phyloP scores from a whole-genome alignment of 306 rosid genomes.

The Castanea mollissima region DNA sequence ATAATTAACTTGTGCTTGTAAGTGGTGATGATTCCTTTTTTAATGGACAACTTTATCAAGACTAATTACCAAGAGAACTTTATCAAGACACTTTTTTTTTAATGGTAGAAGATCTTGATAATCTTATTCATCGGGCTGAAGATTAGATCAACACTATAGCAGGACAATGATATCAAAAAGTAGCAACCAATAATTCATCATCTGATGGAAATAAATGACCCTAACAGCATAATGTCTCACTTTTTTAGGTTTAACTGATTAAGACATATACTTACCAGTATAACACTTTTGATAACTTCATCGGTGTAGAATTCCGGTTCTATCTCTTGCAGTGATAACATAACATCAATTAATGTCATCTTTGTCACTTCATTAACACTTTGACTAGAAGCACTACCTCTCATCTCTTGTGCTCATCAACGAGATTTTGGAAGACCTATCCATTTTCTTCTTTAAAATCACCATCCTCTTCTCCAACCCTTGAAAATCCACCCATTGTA shows the following conservation, averaged over 20 bases:
- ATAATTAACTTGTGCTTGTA: too few relatives aligned
- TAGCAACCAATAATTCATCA: not conserved
- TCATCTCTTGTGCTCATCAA: constrained; percentile 8
- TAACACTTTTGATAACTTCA: constrained; percentile 21
- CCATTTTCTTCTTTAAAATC: constrained; percentile 8
- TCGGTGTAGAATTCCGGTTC: constrained; percentile 13
- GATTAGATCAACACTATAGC: too few relatives aligned
- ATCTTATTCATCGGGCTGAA: too few relatives aligned
- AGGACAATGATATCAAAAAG: not conserved
- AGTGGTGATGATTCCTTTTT: too few relatives aligned
- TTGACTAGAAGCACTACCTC: not conserved
- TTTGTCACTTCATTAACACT: not conserved
- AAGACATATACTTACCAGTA: constrained; percentile 8
- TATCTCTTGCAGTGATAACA: constrained; percentile 21
- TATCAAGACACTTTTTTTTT: too few relatives aligned
- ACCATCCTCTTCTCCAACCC: constrained; percentile 33
- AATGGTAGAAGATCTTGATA: too few relatives aligned
- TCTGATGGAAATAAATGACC: not conserved
- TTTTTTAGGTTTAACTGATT: too few relatives aligned
- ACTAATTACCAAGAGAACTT: too few relatives aligned
- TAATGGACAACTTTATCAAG: too few relatives aligned
- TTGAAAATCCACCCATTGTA: constrained; percentile 16
- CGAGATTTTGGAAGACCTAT: constrained; percentile 19
- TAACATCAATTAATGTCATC: constrained; percentile 9
- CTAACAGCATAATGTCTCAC: too few relatives aligned